A percentile compares a stretch with the other conserved stretches of the same genome.
These are phyloP conservation scores for Ettlia oleoabundans DNA, from an alignment of 139 green algal genomes.

Conservation along the genomic window DNA sequence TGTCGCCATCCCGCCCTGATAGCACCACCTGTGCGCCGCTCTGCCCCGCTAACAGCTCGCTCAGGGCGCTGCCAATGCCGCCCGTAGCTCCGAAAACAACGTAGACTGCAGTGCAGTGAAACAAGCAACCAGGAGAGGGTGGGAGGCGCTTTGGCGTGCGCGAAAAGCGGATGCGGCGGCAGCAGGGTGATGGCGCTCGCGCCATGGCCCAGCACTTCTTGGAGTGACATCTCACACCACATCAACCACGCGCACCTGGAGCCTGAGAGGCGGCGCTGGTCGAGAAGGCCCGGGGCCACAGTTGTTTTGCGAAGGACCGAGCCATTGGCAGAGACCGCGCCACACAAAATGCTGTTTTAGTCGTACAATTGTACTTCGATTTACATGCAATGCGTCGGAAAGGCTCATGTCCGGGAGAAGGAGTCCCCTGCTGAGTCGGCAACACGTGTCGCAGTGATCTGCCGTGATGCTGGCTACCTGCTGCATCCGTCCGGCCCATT, in stretches of 20 bases:
- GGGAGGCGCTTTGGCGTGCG: background rate
- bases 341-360: no score
- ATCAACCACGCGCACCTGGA: background rate
- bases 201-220: no score
- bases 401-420: no score
- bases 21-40: conserved; percentile 63
- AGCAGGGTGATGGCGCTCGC: no score
- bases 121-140: background rate
- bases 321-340: no score
- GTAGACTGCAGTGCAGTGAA: conserved; percentile 66
- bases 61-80: conserved; percentile 74
- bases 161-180: background rate
- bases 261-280: background rate
- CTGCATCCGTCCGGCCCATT: no score
- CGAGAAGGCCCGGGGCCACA: background rate
- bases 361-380: no score
- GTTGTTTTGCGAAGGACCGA: background rate
- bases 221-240: no score
- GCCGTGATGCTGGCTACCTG: no score
- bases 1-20: conserved; percentile 54
- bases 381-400: no score
- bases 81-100: conserved; percentile 79
- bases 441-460: no score
- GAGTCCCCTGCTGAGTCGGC: no score
- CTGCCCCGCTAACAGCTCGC: conserved; percentile 52